Percentiles rank a stretch among this genome's conserved stretches.
Conservation (phyloP, 805 yeast genomes). For the Nakazawaea ernobii region DNA sequence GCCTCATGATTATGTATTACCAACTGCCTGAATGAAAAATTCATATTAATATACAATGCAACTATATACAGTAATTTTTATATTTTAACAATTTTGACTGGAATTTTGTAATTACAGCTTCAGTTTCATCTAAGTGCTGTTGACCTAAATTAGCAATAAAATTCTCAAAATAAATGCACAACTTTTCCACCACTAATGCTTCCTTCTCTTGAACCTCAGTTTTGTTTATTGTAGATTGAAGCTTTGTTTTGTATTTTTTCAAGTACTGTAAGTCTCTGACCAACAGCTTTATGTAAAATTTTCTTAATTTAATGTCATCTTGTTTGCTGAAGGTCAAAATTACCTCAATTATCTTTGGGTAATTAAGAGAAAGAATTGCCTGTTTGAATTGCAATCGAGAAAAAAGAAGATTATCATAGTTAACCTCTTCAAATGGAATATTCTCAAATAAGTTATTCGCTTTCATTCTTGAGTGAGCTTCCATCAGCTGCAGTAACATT, state of each 20-base stretch:
- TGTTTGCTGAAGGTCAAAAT: background rate
- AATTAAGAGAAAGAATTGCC: conserved; percentile 5
- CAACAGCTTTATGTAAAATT: conserved; percentile 4
- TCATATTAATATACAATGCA: background rate
- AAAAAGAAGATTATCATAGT: conserved; percentile 3
- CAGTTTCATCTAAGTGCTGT: background rate
- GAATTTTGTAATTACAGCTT: background rate
- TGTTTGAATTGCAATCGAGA: conserved; percentile 6
- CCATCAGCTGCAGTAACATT: background rate
- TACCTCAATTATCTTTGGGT: background rate
- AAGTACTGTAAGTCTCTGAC: conserved; percentile 2
- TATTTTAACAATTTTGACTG: background rate
- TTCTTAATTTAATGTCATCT: background rate
- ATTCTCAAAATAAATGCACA: conserved; percentile 1
- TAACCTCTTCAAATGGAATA: background rate
- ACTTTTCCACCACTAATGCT: conserved; percentile 7
- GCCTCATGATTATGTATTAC: conserved; percentile 9
- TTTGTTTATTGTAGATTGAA: background rate
- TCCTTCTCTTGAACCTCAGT: background rate
- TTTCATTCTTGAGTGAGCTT: background rate
- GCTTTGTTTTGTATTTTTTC: background rate
- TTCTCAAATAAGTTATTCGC: background rate
- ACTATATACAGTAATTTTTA: conserved; percentile 2
- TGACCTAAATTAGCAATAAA: background rate
- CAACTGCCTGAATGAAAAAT: background rate